Evolutionary conservation across 2,329 filamentous ascomycete species (phyloP), one percentile per base, ranked within the genome.

Genomic region (Colletotrichum cordylinicola): DNA sequence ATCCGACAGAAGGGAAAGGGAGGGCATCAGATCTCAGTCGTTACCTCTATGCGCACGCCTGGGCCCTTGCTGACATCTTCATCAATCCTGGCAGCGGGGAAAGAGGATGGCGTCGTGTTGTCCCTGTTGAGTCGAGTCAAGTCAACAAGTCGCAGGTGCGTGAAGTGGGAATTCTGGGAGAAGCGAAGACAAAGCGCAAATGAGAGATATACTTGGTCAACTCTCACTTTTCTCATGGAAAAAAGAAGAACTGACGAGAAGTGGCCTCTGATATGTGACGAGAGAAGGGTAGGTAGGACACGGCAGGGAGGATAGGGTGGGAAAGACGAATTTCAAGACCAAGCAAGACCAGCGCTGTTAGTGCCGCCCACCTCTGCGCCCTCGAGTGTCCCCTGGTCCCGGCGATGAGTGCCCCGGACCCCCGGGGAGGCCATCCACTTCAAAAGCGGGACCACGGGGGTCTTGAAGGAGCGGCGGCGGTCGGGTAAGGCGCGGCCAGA

Each of bases 1-100:
- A 48, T 64, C 70, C 74, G 43, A 65, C 39, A n/a, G 70, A 73
- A 31, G 70, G 73, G 62, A 68, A 72, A 75, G 33, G 74, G 74
- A 75, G 55, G 73, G 43, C 62, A 64, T 56, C 29, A 52, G 48
- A 75, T 67, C 70, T 39, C 27, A 73, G 64, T 75, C 56, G 70
- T 58, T 16, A 18, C 64, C 71, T 39, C 33, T 75, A 75, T 9
- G 29, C 24, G 43, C 64, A 75, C 73, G 18, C 73, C 72, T 27
- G 18, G 43, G 43, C 43, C 43, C 43, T 48, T 6, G 62, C 39
- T 43, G 37, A 16, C 31, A 68, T 35, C 21, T 65, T 43, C 31
- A 48, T 33, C 31, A 24, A 29, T 58, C 29, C 16, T n/a, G 13
- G 55, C 62, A n/a, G 18, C 29, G 48, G 48, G 48, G 18, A 65